Conservation (phyloP, 805 yeast species). For the Cyberlindnera misumaiensis region DNA sequence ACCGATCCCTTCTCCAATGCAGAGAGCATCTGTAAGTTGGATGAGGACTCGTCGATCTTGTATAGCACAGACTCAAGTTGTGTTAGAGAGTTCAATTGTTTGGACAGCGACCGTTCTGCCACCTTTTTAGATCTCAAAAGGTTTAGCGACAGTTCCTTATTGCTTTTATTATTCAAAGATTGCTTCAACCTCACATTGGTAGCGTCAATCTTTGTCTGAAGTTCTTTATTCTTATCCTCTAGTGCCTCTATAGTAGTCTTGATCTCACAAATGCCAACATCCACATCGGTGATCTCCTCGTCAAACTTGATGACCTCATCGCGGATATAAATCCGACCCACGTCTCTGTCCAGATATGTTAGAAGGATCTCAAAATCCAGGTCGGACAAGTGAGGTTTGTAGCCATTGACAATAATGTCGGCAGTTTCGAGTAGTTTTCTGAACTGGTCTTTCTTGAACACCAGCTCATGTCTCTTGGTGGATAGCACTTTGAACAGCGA, state of each 20-base stretch:
- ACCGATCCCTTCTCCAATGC: conserved; percentile 32
- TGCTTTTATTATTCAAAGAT: conserved; percentile 16
- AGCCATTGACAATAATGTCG: conserved; percentile 4
- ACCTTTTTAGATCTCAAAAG: conserved; percentile 29
- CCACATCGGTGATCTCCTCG: conserved; percentile 27
- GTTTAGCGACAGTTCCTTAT: conserved; percentile 26
- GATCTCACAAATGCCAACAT: conserved; percentile 27
- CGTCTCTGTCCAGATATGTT: conserved; percentile 18
- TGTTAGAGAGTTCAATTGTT: conserved; percentile 26
- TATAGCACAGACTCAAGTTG: conserved; percentile 33
- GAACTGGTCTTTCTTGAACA: conserved; percentile 13
- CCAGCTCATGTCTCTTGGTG: conserved; percentile 4
- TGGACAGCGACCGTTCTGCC: conserved; percentile 28
- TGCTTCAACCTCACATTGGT: conserved; percentile 13
- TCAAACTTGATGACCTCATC: conserved; percentile 19
- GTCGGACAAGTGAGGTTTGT: conserved; percentile 5
- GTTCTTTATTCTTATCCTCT: conserved; percentile 20
- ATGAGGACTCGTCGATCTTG: conserved; percentile 37
- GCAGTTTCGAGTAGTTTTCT: conserved; percentile 4
- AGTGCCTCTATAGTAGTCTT: conserved; percentile 20
- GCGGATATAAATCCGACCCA: conserved; percentile 7
- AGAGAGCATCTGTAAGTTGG: conserved; percentile 31
- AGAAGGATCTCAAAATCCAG: conserved; percentile 18
- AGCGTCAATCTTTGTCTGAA: conserved; percentile 16
- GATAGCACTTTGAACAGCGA: conserved; percentile 4